Base-by-base conservation (phyloP, 768 basidiomycete genomes). In the Trametes sanguinea region DNA sequence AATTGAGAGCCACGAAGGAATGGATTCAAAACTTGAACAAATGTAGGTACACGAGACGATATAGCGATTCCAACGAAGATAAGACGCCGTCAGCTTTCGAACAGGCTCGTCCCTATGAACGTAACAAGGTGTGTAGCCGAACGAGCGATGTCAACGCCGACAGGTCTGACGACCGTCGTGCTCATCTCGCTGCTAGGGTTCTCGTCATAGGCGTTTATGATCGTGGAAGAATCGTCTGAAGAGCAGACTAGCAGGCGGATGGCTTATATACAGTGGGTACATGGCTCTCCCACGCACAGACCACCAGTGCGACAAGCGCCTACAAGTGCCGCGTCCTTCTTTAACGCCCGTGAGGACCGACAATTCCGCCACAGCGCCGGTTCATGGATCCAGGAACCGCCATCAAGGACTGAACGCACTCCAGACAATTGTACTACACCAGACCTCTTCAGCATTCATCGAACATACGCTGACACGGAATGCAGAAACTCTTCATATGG, bases 41-140 rank as follows among this genome's bases (percentile, higher is more conserved):
- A n/a, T n/a, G n/a, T n/a, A n/a, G n/a, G n/a, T n/a, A 1, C 27
- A 6, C 22, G 35, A 14, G 17, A 33, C 30, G 53, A 40, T 37
- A 40, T 37, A 17, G 43, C 40, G 13, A 55, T 8, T n/a, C 56
- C 56, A 32, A 42, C 56, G 47, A 57, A 56, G n/a, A 63, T 51
- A 65, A 48, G 62, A 80, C 80, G 80, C 81, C 83, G 67, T 85
- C 83, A 80, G 83, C 83, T 79, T 46, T 62, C 11, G 62, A 68
- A 60, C 62, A 60, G 76, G 82, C 83, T 81, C 83, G 83, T 84
- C 80, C 83, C 83, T 84, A 80, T 82, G 64, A 65, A 67, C 66
- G 76, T 81, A 85, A 85, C 83, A 85, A 85, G 83, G 76, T 67
- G 56, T 53, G 80, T 80, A 81, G 83, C 83, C 83, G 78, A 83